These are phyloP conservation scores for Ceratocystiopsis minuta DNA, from an alignment of 2,329 filamentous ascomycete species.

Conservation along the genomic window DNA sequence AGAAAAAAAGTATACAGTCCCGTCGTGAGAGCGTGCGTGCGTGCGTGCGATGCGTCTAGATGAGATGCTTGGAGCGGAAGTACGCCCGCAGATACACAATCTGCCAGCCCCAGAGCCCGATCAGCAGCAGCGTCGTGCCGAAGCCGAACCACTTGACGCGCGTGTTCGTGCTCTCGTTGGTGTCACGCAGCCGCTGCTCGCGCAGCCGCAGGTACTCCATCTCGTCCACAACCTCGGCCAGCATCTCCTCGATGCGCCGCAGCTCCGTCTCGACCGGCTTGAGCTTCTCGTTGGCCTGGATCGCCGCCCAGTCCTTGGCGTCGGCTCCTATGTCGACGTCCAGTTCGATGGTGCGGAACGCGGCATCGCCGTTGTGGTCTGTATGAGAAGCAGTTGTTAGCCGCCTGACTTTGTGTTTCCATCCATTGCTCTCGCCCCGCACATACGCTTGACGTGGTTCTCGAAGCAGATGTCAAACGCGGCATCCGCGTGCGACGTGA, in stretches of 20 bases:
- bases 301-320: slow-evolving; percentile 93
- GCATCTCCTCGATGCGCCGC: slow-evolving; percentile 78
- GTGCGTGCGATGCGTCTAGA: slow-evolving; percentile 23
- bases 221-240: slow-evolving; percentile 73
- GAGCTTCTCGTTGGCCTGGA: slow-evolving; percentile 91
- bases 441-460: slow-evolving; percentile 42
- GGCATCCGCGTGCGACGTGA: slow-evolving; percentile 80
- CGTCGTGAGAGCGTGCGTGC: too few species aligned
- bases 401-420: background rate
- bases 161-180: slow-evolving; percentile 98
- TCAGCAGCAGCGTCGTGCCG: slow-evolving; percentile 76
- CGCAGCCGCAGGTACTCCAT: slow-evolving; percentile 87
- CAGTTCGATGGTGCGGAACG: slow-evolving; percentile 62
- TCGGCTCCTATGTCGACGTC: slow-evolving; percentile 94
- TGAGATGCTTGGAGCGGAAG: slow-evolving; percentile 70
- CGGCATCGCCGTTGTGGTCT: slow-evolving; percentile 21
- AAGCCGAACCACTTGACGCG: slow-evolving; percentile 98
- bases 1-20: background rate
- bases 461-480: slow-evolving; percentile 96
- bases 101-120: slow-evolving; percentile 88
- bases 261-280: slow-evolving; percentile 94
- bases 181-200: slow-evolving; percentile 93
- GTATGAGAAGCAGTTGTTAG: background rate
- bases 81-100: slow-evolving; percentile 94
- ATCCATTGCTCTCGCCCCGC: too few species aligned